Base-by-base conservation (phyloP, 371 early-diverging fungal species). In the Lichtheimia ornata region DNA sequence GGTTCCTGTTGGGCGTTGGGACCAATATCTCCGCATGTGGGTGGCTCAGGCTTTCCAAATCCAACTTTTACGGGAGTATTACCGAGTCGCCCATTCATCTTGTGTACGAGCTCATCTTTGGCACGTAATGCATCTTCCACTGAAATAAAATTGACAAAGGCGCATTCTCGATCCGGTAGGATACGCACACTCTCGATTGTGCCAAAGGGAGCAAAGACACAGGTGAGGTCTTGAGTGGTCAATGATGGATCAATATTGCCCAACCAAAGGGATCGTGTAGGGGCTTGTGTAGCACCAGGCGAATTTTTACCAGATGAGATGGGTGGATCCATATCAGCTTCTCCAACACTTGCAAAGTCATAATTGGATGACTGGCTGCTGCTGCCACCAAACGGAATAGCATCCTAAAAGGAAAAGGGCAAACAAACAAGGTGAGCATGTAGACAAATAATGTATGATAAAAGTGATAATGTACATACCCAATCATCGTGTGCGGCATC, bases 191-290 rank as follows among this genome's bases (percentile, higher is more conserved):
- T 91, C 75, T 98, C 98, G 69, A 98, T 93, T 6, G 88, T 76
- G 2, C 98, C 98, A 71, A 88, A 97, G 15, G 88, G 88, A 9
- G 89, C 80, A 74, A 97, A 98, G 15, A 90, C 69, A 51, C 81
- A 74, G 17, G 87, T 82, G 50, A 98, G 78, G 44, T 96, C 95
- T n/a, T 85, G 79, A 18, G 84, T 77, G 4, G 88, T 86, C 60
- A 95, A 81, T 11, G 78, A 66, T 0, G 91, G 81, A 67, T 94
- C 94, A 15, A 97, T 81, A 66, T 96, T 96, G 40, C 97, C 97
- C 56, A 97, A 84, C 96, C 97, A 97, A 22, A 98, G 82, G 9
- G 95, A 93, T 9, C 96, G 88, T 50, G 94, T 88, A 12, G 91
- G 88, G 18, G 73, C 63, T 56, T 78, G 81, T 53, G 27, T 25